Evolutionary conservation across 2,329 filamentous ascomycete genomes (phyloP), one percentile per base, ranked within the genome.

Genomic region (Alternaria alternata): DNA sequence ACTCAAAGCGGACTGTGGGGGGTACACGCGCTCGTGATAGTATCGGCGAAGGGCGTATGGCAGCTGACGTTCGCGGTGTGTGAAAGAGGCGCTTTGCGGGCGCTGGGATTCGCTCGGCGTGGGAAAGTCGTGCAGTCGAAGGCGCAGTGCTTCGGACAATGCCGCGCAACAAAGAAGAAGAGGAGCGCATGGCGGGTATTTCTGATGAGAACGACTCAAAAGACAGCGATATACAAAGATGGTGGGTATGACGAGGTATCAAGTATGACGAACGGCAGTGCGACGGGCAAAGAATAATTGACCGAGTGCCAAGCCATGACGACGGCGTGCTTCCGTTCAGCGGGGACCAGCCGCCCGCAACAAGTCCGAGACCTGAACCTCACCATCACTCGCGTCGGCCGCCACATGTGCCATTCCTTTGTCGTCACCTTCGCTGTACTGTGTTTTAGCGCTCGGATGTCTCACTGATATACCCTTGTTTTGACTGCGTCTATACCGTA

Each of bases 41-140:
- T 22, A 65, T 30, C 14, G 48, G 59, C 16, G 65, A 65, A 20
- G 70, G 71, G 22, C 72, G 69, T 22, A 39, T 38, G 38, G 53
- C 56, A 28, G 62, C 49, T 56, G 68, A 67, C 61, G 71, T 73
- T 75, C 66, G 73, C 67, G 69, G 73, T 58, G 66, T 64, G 58
- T 76, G 72, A 48, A 67, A 60, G 51, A 69, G 58, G 59, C 72
- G 71, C 49, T 62, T 64, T 64, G 66, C 60, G 41, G 64, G 57
- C 43, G 54, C 64, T 62, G 74, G 73, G 70, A 73, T 71, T 68
- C 55, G 61, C 51, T 67, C 52, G 44, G 67, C 49, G 44, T 60
- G 61, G 16, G 63, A 51, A 58, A 62, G 32, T 54, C 60, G 62
- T 22, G 51, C 38, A 38, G 57, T 36, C 53, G 64, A 67, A 36